Conservation (phyloP, 805 yeast species). For the Cyberlindnera maritima region DNA sequence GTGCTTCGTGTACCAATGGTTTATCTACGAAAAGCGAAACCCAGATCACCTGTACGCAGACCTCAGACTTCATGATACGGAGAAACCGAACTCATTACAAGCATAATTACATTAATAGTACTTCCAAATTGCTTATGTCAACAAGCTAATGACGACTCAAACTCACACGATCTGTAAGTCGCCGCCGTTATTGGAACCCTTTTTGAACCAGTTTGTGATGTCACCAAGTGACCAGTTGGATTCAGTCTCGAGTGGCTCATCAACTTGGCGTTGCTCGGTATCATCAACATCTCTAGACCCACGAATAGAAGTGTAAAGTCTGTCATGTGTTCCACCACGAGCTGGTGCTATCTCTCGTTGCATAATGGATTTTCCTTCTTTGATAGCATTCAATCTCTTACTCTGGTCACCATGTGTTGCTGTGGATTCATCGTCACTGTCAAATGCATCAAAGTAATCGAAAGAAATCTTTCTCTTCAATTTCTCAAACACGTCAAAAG, state of each 20-base stretch:
- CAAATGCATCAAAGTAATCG: constrained; percentile 35
- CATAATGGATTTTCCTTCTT: constrained; percentile 26
- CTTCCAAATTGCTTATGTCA: too few relatives aligned
- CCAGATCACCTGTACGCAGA: too few relatives aligned
- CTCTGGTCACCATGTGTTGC: constrained; percentile 11
- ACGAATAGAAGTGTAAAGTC: background rate
- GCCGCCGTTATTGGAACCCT: background rate
- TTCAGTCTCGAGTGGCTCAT: background rate
- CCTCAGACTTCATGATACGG: background rate
- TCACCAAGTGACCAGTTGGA: background rate
- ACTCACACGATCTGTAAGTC: background rate
- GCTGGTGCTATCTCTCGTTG: constrained; percentile 23
- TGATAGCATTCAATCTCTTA: constrained; percentile 19
- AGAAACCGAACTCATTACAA: constrained; percentile 1
- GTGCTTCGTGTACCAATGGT: constrained; percentile 39
- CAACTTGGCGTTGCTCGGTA: background rate
- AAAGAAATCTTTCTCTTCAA: constrained; percentile 36
- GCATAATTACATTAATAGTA: background rate
- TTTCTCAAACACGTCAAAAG: constrained; percentile 65
- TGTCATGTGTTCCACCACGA: constrained; percentile 4
- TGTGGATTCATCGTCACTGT: constrained; percentile 37
- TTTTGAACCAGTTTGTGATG: constrained; percentile 1
- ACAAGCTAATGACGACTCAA: too few relatives aligned
- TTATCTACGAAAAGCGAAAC: constrained; percentile 16
- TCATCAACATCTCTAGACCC: background rate